Percentiles rank a stretch among this genome's conserved stretches.
phyloP scores from a whole-genome alignment of 352 stramenopile species.

The Discostella stelligera region DNA sequence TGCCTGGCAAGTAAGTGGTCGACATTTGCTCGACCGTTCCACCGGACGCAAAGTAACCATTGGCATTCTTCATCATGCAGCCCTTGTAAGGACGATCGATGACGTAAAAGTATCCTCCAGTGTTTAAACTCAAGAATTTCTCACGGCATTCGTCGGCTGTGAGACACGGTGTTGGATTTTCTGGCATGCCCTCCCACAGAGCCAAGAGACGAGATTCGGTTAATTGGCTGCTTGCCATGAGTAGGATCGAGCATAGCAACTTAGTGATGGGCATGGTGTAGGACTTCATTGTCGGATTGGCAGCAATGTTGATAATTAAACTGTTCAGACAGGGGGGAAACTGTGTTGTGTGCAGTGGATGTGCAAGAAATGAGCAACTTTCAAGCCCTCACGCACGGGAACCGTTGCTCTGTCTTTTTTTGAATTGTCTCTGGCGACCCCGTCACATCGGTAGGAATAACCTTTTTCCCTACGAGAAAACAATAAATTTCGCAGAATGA shows the following conservation, averaged over 20 bases:
- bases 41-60: background rate
- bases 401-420: background rate
- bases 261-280: conserved; percentile 4
- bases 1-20: background rate
- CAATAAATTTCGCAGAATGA: no score
- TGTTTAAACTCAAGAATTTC: conserved; percentile 2
- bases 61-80: conserved; percentile 3
- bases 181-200: background rate
- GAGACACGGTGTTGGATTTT: background rate
- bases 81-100: background rate
- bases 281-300: background rate
- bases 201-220: background rate
- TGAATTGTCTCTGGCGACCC: background rate
- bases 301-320: no score
- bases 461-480: no score
- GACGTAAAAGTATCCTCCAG: conserved; percentile 5
- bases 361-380: background rate
- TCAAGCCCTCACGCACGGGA: background rate
- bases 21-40: conserved; percentile 3
- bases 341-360: no score
- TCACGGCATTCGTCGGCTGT: background rate
- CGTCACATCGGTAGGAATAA: background rate
- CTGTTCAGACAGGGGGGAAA: no score
- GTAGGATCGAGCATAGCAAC: background rate
- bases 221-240: background rate